A percentile compares a stretch with the other conserved stretches of the same genome.
These are phyloP conservation scores for Populus tomentosa DNA, from an alignment of 441 rosid genomes.

Conservation along the genomic window DNA sequence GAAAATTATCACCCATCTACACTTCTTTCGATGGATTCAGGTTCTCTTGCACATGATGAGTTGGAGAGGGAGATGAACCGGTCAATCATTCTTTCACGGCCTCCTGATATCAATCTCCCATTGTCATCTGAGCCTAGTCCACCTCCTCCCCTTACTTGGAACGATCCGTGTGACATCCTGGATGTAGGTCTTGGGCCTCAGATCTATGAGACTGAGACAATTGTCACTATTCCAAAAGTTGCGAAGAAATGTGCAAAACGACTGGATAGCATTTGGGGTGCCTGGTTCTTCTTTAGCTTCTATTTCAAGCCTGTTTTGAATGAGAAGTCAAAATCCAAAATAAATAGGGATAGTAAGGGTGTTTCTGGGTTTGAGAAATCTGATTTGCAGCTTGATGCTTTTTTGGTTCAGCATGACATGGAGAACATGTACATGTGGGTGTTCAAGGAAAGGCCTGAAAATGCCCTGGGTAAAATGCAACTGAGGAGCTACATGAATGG, in stretches of 20 bases:
- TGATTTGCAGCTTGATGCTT: constrained; percentile 71
- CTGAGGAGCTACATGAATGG: constrained; percentile 90
- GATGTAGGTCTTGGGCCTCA: constrained; percentile 75
- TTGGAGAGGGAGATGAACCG: constrained; percentile 65
- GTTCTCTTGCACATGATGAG: constrained; percentile 67
- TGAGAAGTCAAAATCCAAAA: constrained; percentile 69
- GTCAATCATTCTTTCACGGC: constrained; percentile 48
- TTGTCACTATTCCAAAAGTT: constrained; percentile 57
- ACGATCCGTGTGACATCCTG: constrained; percentile 61
- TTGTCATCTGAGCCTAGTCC: constrained; percentile 66
- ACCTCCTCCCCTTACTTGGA: constrained; percentile 65
- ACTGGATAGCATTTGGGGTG: constrained; percentile 90
- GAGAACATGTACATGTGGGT: constrained; percentile 98
- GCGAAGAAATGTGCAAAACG: constrained; percentile 68
- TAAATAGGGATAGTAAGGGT: constrained; percentile 60
- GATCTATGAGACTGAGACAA: constrained; percentile 57
- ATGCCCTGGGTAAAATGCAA: constrained; percentile 93
- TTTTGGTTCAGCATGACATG: constrained; percentile 93
- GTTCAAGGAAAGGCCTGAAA: constrained; percentile 83
- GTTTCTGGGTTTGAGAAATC: constrained; percentile 79
- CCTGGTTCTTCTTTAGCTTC: constrained; percentile 88
- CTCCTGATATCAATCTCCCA: constrained; percentile 87
- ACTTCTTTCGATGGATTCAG: constrained; percentile 79
- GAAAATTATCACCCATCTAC: constrained; percentile 89
- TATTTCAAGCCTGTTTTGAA: constrained; percentile 79